phyloP scores from a whole-genome alignment of 1,284 basidiomycete species.

The Pseudozyma hubeiensis region DNA sequence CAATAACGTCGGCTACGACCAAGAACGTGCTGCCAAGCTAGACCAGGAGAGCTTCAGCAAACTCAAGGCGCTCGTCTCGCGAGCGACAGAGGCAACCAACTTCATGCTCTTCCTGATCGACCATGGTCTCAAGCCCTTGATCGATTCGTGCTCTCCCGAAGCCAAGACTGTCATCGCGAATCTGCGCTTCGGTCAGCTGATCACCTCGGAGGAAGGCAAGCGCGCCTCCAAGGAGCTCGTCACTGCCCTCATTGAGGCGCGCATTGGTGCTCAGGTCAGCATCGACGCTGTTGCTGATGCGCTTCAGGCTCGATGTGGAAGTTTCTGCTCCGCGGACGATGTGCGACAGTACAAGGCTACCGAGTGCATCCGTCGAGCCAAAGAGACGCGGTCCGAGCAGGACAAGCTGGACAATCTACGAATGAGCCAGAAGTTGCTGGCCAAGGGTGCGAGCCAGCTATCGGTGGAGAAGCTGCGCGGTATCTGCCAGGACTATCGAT shows the following conservation, averaged over 20 bases:
- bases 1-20: slow-evolving; percentile 38
- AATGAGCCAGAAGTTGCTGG: slow-evolving; percentile 75
- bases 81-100: slow-evolving; percentile 75
- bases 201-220: slow-evolving; percentile 85
- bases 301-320: slow-evolving; percentile 91
- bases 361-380: slow-evolving; percentile 90
- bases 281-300: slow-evolving; percentile 96
- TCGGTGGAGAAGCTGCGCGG: slow-evolving; percentile 86
- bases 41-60: slow-evolving; percentile 84
- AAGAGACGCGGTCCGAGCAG: slow-evolving; percentile 79
- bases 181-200: slow-evolving; percentile 59
- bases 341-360: slow-evolving; percentile 98
- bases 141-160: slow-evolving; percentile 70
- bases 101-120: slow-evolving; percentile 92
- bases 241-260: slow-evolving; percentile 89
- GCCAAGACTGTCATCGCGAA: slow-evolving; percentile 44
- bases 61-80: slow-evolving; percentile 79
- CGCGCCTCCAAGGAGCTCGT: slow-evolving; percentile 79
- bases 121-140: slow-evolving; percentile 87
- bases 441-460: slow-evolving; percentile 84
- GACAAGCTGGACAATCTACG: slow-evolving; percentile 33
- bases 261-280: slow-evolving; percentile 94
- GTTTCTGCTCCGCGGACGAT: slow-evolving; percentile 97
- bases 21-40: slow-evolving; percentile 68
- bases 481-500: slow-evolving; percentile 85